Base-by-base conservation (phyloP, 1,139 yeast species). In the Yamadazyma oceani region DNA sequence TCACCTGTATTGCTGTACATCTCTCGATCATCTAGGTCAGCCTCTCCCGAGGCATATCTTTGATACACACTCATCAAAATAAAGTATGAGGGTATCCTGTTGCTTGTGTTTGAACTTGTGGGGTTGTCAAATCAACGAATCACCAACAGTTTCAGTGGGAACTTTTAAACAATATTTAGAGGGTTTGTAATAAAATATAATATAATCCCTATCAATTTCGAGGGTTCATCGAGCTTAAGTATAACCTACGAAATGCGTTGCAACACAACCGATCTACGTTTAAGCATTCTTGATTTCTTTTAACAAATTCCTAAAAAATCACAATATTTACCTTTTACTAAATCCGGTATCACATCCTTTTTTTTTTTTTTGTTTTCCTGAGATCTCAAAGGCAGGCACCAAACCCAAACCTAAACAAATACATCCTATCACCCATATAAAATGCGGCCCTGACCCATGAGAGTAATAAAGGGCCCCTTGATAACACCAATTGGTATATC, bases 41-140 rank as follows among this genome's bases (percentile, higher is more conserved):
- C 37, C 12, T 65, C 72, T n/a, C 67, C 60, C 12, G 73, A 64
- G 32, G 66, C 68, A 39, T 66, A 66, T 17, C 70, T 54, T 34
- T 58, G 62, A 49, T 69, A 69, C 23, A 67, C 58, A 44, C 62
- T 50, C 62, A 56, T 58, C 21, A 19, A 8, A 19, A 19, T 8
- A 6, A 19, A 6, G 21, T 6, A 8, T 19, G 21, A 19, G 5
- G 21, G 8, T 19, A n/a, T n/a, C n/a, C 21, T 19, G 8, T 19
- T 6, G 5, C 8, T 19, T 19, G 21, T 19, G 21, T 8, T 19
- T 19, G 21, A 5, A 8, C 8, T 19, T 19, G 21, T 19, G 21
- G 21, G 21, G 21, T 19, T 19, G 16, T 27, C 30, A 27, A 27
- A 27, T 14, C 28, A 26, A 26, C 14, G 17, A 26, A n/a, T 13